These are phyloP conservation scores for Leptographium radiaticola DNA, from an alignment of 2,329 filamentous ascomycete species.

Conservation along the genomic window DNA sequence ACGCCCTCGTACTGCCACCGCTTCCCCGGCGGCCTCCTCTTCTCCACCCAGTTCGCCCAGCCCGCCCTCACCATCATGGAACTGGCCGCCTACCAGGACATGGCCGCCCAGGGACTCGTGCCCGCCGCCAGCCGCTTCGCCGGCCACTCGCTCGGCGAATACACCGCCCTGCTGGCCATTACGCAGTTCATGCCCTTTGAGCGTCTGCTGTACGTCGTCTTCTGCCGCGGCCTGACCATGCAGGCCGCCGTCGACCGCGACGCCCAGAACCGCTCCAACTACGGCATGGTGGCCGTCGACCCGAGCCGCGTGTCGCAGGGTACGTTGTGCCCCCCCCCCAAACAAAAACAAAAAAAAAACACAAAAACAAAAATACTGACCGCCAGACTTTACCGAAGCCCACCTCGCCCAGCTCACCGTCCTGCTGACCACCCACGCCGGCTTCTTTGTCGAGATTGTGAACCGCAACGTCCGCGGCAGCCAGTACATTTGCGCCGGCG, in stretches of 20 bases:
- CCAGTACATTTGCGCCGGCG: conserved; percentile 62
- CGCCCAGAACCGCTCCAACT: conserved; percentile 84
- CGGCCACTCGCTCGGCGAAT: conserved; percentile 94
- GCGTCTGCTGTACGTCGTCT: conserved; percentile 93
- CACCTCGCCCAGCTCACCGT: conserved; percentile 43
- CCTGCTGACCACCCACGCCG: conserved; percentile 38
- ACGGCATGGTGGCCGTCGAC: conserved; percentile 99
- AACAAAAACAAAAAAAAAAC: too few relatives aligned
- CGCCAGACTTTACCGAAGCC: too few relatives aligned
- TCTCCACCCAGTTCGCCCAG: conserved; percentile 96
- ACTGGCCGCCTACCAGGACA: conserved; percentile 98
- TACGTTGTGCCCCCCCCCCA: too few relatives aligned
- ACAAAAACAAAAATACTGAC: too few relatives aligned
- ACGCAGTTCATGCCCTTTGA: conserved; percentile 99
- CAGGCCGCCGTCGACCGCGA: conserved; percentile 98
- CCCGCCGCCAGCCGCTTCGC: conserved; percentile 95
- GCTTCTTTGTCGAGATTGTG: conserved; percentile 60
- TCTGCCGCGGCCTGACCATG: conserved; percentile 98
- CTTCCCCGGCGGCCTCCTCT: conserved; percentile 45
- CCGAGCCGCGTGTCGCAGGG: conserved; percentile 87
- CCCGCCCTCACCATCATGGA: conserved; percentile 97
- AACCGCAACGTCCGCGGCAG: conserved; percentile 79
- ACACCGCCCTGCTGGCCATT: conserved; percentile 88
- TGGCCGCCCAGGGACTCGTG: conserved; percentile 92
- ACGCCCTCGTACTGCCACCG: too few relatives aligned